Evolutionary conservation across 2,329 filamentous ascomycete species (phyloP).

Genomic region (Zalaria sp.): DNA sequence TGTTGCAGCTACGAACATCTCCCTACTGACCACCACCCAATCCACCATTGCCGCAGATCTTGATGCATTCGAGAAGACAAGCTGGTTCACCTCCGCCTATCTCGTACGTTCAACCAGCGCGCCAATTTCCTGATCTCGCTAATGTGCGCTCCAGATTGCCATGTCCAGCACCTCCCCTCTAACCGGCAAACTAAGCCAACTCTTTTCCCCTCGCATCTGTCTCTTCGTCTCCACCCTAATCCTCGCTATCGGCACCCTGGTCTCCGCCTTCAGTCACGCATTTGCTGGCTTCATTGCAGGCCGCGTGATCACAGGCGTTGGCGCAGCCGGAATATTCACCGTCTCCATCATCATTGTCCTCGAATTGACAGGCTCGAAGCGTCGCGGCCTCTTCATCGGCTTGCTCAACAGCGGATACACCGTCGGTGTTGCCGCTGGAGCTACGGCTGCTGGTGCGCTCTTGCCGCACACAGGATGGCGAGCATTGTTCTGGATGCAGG

Average conservation of each 20-base stretch:
- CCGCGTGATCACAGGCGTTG: constrained; percentile 52
- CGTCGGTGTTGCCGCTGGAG: constrained; percentile 55
- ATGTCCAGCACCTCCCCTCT: constrained; percentile 50
- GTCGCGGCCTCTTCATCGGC: constrained; percentile 60
- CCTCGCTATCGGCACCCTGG: constrained; percentile 46
- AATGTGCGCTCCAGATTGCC: constrained; percentile 28
- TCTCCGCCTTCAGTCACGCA: constrained; percentile 47
- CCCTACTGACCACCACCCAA: constrained; percentile 69
- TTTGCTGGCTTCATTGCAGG: constrained; percentile 55
- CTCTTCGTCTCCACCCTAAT: constrained; percentile 47
- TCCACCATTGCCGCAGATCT: constrained; percentile 62
- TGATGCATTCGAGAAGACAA: constrained; percentile 55
- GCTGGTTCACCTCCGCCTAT: constrained; percentile 73
- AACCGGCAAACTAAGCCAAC: constrained; percentile 55
- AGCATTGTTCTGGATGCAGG: constrained; percentile 58
- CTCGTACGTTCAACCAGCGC: constrained; percentile 30
- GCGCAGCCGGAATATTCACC: constrained; percentile 58
- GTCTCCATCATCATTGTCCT: constrained; percentile 62
- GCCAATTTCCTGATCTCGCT: not conserved
- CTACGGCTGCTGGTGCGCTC: constrained; percentile 53
- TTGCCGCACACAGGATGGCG: constrained; percentile 56
- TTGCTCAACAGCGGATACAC: constrained; percentile 62
- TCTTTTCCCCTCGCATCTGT: constrained; percentile 57
- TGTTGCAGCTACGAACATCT: constrained; percentile 51
- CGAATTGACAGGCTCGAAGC: constrained; percentile 53